Evolutionary conservation across 2,329 filamentous ascomycete genomes (phyloP), one percentile per base, ranked within the genome.

Genomic region (Aspergillus pseudoterreus): DNA sequence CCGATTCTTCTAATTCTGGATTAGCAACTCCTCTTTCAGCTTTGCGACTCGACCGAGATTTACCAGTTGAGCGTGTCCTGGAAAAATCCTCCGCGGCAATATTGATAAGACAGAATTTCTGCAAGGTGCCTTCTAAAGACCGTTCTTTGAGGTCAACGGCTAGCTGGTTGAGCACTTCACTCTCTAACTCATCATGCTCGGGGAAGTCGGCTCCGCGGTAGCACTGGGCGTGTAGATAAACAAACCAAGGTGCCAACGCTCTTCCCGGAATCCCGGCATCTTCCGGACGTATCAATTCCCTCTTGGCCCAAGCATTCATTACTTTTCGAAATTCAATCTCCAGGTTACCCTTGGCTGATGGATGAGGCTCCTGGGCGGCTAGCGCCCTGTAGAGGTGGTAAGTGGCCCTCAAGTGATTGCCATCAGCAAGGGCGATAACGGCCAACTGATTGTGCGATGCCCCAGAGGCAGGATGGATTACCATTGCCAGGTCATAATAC

Each of bases 331-430:
- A 92, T 66, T 94, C 89, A 49, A 85, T 78, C 62, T 89, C 86
- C 45, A 99, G 78, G 63, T 97, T 97, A 15, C 78, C 75, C 51
- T 81, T 78, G 3, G 90, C 91, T 43, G 86, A 81, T 0, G 87
- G 86, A 64, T 94, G 86, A 4, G 91, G 90, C 38, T 85, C 78
- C 47, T 84, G 79, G 30, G 90, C 85, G 8, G 85, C 85, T 59
- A 94, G 80, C 14, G 92, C 86, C 56, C 92, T 86, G 66, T 96
- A 94, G 38, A 97, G 83, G 69, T 96, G 85, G 70, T 96, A 97
- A 27, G 95, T 86, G 9, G 90, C 86, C 55, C 90, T 84, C 46
- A 97, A 81, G 66, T 95, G 88, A 59, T 92, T 87, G 52, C 81
- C 82, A 61, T 92, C 69, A 48, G 87, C 85, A 44, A 90, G 81